Conservation (phyloP, 257 asterid species). For the Solanum raphanifolium region DNA sequence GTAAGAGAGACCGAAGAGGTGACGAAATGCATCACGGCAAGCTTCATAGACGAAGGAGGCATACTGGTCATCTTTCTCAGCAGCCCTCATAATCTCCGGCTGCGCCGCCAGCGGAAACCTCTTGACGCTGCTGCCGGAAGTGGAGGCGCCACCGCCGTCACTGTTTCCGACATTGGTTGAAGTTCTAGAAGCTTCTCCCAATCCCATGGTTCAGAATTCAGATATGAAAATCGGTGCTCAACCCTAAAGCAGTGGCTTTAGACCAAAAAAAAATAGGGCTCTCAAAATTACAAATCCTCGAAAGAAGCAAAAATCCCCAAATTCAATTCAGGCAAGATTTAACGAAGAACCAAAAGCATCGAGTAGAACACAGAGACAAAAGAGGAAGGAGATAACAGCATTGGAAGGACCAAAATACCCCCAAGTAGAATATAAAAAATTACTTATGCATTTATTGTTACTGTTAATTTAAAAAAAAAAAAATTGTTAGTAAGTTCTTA, state of each 20-base stretch:
- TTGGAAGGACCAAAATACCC: neutral
- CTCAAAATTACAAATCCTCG: neutral
- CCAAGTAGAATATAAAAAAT: neutral
- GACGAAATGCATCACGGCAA: slow-evolving; percentile 98
- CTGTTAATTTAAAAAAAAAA: too few relatives aligned
- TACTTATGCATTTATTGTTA: too few relatives aligned
- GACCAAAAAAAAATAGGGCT: neutral
- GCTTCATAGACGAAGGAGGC: slow-evolving; percentile 93
- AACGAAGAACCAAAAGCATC: neutral
- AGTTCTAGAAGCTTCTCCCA: neutral
- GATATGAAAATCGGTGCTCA: neutral
- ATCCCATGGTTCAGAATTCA: neutral
- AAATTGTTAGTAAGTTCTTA: too few relatives aligned
- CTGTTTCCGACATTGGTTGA: slow-evolving; percentile 34
- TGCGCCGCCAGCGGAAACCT: slow-evolving; percentile 77
- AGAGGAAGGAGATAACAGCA: neutral
- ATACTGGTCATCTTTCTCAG: slow-evolving; percentile 97
- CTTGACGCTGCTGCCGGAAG: slow-evolving; percentile 19
- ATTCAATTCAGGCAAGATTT: neutral
- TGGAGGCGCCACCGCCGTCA: slow-evolving; percentile 2
- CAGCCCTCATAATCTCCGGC: slow-evolving; percentile 98
- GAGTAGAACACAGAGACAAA: neutral
- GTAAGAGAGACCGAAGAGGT: slow-evolving; percentile 48
- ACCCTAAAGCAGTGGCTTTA: neutral
- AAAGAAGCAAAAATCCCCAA: neutral